These are phyloP conservation scores for Polyporus arcularius DNA, from an alignment of 768 basidiomycete genomes.

Conservation along the genomic window DNA sequence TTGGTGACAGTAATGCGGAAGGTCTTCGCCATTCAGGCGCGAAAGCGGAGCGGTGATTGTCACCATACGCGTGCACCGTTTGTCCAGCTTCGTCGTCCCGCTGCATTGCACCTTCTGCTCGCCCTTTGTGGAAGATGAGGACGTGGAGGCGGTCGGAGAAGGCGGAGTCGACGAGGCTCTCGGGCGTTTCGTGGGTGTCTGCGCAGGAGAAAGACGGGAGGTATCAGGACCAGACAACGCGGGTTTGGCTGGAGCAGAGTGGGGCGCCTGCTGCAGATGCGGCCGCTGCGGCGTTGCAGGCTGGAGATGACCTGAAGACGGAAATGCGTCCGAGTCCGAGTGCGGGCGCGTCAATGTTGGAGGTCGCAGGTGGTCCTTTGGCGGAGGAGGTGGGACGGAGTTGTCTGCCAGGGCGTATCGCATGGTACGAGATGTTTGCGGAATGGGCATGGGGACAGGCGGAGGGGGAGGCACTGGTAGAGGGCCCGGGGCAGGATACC, in stretches of 20 bases:
- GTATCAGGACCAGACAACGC: neutral
- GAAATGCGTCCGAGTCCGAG: constrained; percentile 29
- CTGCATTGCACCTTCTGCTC: constrained; percentile 50
- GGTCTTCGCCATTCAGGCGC: constrained; percentile 32
- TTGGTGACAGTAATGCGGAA: constrained; percentile 62
- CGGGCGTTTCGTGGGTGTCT: constrained; percentile 6
- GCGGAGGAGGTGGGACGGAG: constrained; percentile 12
- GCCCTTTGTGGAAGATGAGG: constrained; percentile 1
- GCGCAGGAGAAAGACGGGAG: constrained; percentile 6
- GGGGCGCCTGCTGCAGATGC: constrained; percentile 11
- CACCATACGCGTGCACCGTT: constrained; percentile 58
- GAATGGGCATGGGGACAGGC: constrained; percentile 33
- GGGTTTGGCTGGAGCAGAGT: constrained; percentile 18
- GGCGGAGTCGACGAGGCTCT: constrained; percentile 25
- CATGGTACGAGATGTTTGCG: constrained; percentile 40
- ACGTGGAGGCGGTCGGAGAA: constrained; percentile 14
- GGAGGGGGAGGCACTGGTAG: constrained; percentile 24
- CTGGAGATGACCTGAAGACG: neutral
- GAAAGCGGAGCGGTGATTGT: constrained; percentile 41
- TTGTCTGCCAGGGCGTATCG: constrained; percentile 32
- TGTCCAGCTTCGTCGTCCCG: constrained; percentile 64
- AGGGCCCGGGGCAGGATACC: constrained; percentile 14
- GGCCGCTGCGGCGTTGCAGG: constrained; percentile 14
- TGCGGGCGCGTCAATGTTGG: constrained; percentile 31
- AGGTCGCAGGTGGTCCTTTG: constrained; percentile 23